Conservation (phyloP, 805 yeast genomes). For the Sugiyamaella smithiae region DNA sequence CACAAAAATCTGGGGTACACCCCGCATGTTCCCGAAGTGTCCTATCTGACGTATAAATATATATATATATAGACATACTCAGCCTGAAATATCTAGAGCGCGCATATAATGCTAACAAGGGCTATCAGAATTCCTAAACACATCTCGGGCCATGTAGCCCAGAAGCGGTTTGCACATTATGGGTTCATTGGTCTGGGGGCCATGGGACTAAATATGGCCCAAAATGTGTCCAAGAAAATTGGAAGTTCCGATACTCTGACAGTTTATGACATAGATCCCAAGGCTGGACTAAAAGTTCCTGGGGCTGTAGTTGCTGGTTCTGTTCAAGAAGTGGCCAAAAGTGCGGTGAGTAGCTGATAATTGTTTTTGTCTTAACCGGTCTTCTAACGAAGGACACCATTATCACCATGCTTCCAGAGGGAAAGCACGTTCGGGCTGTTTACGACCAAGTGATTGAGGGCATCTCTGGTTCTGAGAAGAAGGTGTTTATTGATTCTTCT, state of each 20-base stretch:
- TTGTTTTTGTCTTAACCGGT: not conserved
- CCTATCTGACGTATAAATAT: too few relatives aligned
- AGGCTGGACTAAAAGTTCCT: constrained; percentile 30
- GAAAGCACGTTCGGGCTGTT: constrained; percentile 45
- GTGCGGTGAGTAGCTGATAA: constrained; percentile 17
- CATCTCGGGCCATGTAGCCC: too few relatives aligned
- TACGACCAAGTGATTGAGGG: constrained; percentile 39
- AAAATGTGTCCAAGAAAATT: constrained; percentile 43
- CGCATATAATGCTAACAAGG: too few relatives aligned
- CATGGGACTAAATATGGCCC: constrained; percentile 56
- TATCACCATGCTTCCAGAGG: constrained; percentile 56
- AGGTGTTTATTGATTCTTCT: constrained; percentile 47
- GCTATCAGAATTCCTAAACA: too few relatives aligned
- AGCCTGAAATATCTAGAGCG: too few relatives aligned
- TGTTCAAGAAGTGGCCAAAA: constrained; percentile 26
- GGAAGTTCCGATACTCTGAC: constrained; percentile 40
- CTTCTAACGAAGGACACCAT: constrained; percentile 30
- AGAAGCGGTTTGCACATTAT: constrained; percentile 26
- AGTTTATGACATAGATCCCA: constrained; percentile 43
- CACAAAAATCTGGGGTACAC: not conserved
- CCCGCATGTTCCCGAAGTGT: too few relatives aligned
- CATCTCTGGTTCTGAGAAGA: constrained; percentile 23
- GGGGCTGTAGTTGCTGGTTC: constrained; percentile 16
- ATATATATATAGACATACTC: not conserved
- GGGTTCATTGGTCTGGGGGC: constrained; percentile 59